Evolutionary conservation across 2,329 filamentous ascomycete species (phyloP).

Genomic region (Fusarium secorum): DNA sequence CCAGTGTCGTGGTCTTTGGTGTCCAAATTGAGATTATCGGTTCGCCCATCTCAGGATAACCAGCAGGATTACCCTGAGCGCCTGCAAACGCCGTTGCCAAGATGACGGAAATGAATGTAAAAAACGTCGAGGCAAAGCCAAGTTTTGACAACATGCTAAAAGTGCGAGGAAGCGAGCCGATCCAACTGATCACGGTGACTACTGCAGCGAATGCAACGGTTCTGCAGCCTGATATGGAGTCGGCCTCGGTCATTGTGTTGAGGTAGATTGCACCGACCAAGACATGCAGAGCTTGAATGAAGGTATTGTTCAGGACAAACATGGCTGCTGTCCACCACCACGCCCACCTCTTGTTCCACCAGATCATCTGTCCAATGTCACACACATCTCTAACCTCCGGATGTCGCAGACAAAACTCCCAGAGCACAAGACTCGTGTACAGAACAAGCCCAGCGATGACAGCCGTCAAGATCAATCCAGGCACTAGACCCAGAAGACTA

Average conservation of each 20-base stretch:
- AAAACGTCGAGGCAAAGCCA: conserved; percentile 79
- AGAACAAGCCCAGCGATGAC: conserved; percentile 79
- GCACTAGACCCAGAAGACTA: conserved; percentile 83
- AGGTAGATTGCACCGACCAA: conserved; percentile 85
- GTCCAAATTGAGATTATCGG: conserved; percentile 74
- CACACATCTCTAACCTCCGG: conserved; percentile 91
- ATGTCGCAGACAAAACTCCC: conserved; percentile 89
- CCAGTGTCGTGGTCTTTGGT: conserved; percentile 75
- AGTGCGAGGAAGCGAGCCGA: conserved; percentile 83
- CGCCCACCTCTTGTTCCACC: conserved; percentile 79
- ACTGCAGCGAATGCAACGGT: conserved; percentile 82
- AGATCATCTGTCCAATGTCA: conserved; percentile 91
- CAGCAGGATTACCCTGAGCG: conserved; percentile 75
- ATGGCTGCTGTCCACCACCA: conserved; percentile 77
- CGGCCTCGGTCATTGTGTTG: conserved; percentile 81
- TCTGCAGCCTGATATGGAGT: conserved; percentile 68
- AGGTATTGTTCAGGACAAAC: conserved; percentile 94
- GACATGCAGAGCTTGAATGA: conserved; percentile 83
- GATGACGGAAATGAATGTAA: conserved; percentile 88
- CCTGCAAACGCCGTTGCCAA: conserved; percentile 84
- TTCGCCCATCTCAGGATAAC: conserved; percentile 66
- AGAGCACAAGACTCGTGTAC: conserved; percentile 71
- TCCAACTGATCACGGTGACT: conserved; percentile 75
- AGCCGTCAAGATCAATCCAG: conserved; percentile 80
- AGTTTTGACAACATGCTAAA: conserved; percentile 81